Conservation (phyloP, 2,329 filamentous ascomycete genomes). For the Beauveria sp. region DNA sequence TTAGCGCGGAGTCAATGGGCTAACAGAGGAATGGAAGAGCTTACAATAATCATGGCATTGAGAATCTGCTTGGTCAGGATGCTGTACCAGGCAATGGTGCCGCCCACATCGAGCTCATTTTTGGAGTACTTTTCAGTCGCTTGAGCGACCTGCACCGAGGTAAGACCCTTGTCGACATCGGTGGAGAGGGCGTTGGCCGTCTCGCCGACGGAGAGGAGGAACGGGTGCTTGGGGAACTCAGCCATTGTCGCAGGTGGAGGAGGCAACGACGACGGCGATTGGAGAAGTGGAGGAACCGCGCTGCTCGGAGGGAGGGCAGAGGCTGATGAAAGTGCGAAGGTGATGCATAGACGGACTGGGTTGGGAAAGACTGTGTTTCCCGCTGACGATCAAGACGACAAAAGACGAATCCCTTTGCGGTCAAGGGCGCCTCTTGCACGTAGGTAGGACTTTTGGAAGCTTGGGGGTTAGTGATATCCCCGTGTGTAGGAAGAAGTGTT, state of each 20-base stretch:
- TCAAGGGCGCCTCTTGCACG: background rate
- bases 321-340: constrained; percentile 7
- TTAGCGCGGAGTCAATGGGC: background rate
- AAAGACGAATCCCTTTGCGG: background rate
- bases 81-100: constrained; percentile 61
- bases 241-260: constrained; percentile 22
- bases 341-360: constrained; percentile 17
- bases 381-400: background rate
- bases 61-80: constrained; percentile 65
- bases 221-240: constrained; percentile 48
- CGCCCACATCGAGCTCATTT: constrained; percentile 65
- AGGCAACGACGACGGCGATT: background rate
- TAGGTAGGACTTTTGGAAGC: no score
- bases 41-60: constrained; percentile 69
- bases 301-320: constrained; percentile 14
- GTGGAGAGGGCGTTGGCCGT: constrained; percentile 56
- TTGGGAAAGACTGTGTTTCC: background rate
- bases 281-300: constrained; percentile 8
- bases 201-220: constrained; percentile 52
- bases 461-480: background rate
- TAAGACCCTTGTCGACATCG: constrained; percentile 60
- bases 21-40: constrained; percentile 19
- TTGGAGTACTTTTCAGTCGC: constrained; percentile 53
- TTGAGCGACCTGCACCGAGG: constrained; percentile 48
- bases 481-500: background rate